Conservation (phyloP, 495 filamentous ascomycete species). For the Aspergillus campestris region DNA sequence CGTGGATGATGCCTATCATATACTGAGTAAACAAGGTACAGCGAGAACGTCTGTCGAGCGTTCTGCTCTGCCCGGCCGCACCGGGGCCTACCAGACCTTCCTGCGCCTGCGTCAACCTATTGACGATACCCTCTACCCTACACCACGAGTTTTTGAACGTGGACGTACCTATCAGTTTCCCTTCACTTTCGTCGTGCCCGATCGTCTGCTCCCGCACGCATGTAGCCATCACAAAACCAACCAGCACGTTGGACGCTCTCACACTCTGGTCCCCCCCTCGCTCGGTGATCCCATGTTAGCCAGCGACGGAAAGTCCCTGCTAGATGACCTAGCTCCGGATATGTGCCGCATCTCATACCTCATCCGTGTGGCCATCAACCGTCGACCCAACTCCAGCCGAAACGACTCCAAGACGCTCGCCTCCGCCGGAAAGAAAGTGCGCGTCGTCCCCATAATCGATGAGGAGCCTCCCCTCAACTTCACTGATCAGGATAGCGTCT, state of each 20-base stretch:
- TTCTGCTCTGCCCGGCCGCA: conserved; percentile 38
- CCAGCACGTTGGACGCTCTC: conserved; percentile 55
- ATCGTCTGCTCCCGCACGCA: conserved; percentile 52
- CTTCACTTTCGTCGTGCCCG: conserved; percentile 83
- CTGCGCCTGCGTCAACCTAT: conserved; percentile 79
- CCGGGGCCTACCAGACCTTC: conserved; percentile 55
- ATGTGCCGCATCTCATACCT: conserved; percentile 73
- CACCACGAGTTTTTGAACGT: conserved; percentile 57
- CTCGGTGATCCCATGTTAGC: conserved; percentile 60
- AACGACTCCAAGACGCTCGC: conserved; percentile 37
- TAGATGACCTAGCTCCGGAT: conserved; percentile 77
- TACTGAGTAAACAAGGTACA: conserved; percentile 30
- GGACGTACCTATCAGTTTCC: conserved; percentile 64
- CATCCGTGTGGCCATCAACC: conserved; percentile 50
- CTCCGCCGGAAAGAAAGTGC: conserved; percentile 52
- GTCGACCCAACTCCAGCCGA: conserved; percentile 10
- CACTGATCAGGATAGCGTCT: conserved; percentile 49
- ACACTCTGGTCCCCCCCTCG: conserved; percentile 73
- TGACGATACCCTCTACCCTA: conserved; percentile 56
- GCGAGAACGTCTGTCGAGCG: conserved; percentile 46
- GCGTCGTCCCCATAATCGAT: conserved; percentile 62
- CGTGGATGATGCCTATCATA: conserved; percentile 19
- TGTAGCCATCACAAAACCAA: conserved; percentile 52
- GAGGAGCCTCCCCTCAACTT: conserved; percentile 74
- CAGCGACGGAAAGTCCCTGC: conserved; percentile 37